These are phyloP conservation scores for Arthrobotrys pseudoclavata DNA, from an alignment of 2,329 filamentous ascomycete genomes.

Conservation along the genomic window DNA sequence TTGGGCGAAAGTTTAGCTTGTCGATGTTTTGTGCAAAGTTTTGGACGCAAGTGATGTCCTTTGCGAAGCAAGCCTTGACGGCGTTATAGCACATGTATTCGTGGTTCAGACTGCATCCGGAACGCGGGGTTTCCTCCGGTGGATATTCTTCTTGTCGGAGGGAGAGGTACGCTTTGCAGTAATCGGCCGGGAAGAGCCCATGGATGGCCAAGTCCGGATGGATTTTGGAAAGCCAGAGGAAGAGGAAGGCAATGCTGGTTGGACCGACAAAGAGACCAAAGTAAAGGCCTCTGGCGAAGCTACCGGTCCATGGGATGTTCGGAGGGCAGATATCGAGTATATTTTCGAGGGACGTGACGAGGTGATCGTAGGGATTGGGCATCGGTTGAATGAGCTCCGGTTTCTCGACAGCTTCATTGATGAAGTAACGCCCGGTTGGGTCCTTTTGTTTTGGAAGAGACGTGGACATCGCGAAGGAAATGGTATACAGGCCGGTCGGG, in stretches of 20 bases:
- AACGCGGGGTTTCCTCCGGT: slow-evolving; percentile 37
- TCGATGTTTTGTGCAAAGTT: slow-evolving; percentile 67
- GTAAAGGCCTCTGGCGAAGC: slow-evolving; percentile 52
- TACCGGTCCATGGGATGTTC: slow-evolving; percentile 38
- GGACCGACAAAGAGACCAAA: slow-evolving; percentile 71
- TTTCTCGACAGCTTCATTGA: slow-evolving; percentile 46
- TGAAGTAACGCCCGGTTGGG: slow-evolving; percentile 41
- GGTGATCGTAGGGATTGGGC: slow-evolving; percentile 24
- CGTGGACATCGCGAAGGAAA: neutral
- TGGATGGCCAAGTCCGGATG: slow-evolving; percentile 68
- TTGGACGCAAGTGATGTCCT: slow-evolving; percentile 66
- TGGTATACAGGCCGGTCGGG: neutral
- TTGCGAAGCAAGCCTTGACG: slow-evolving; percentile 68
- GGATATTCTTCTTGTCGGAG: slow-evolving; percentile 62
- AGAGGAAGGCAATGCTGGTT: slow-evolving; percentile 72
- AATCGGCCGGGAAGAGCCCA: slow-evolving; percentile 67
- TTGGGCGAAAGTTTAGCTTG: slow-evolving; percentile 42
- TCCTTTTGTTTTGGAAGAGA: slow-evolving; percentile 20
- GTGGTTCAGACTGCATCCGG: slow-evolving; percentile 69
- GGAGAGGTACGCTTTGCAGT: slow-evolving; percentile 69
- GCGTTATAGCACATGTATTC: slow-evolving; percentile 70
- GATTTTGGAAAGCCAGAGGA: slow-evolving; percentile 69
- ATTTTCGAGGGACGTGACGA: slow-evolving; percentile 35
- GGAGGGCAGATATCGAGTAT: slow-evolving; percentile 43
- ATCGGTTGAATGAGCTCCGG: slow-evolving; percentile 7